A percentile compares a stretch with the other conserved stretches of the same genome.
Conservation (phyloP, 208 protist species). For the Acanthamoeba triangularis region DNA sequence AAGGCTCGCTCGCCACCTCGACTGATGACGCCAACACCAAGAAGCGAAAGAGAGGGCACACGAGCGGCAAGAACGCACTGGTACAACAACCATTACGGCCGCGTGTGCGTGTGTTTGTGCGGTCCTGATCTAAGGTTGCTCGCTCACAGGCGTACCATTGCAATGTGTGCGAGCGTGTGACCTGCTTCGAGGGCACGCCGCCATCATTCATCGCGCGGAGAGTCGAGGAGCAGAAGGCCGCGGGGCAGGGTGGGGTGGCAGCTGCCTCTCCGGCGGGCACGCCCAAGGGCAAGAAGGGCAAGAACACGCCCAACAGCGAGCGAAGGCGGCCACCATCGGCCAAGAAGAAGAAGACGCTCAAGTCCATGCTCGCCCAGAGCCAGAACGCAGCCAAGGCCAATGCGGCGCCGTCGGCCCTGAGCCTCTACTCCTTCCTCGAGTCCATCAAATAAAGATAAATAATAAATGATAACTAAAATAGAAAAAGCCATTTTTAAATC, state of each 20-base stretch:
- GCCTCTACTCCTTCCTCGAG: constrained; percentile 37
- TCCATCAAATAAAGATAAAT: background rate
- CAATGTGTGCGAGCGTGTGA: background rate
- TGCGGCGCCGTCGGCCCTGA: background rate
- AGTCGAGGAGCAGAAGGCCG: background rate
- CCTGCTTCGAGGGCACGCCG: constrained; percentile 7
- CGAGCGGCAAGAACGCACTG: background rate
- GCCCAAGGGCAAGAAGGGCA: background rate
- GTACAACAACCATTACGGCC: background rate
- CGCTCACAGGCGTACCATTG: constrained; percentile 6
- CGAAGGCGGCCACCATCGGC: background rate
- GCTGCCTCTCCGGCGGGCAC: background rate
- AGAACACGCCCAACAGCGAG: background rate
- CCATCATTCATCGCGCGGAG: background rate
- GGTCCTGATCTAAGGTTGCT: background rate
- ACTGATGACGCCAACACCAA: background rate
- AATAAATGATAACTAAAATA: background rate
- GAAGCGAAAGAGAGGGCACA: background rate
- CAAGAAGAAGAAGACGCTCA: constrained; percentile 14
- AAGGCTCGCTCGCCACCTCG: background rate
- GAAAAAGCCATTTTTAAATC: too few relatives aligned
- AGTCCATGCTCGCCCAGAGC: background rate
- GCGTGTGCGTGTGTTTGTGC: background rate
- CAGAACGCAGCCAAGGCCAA: background rate
- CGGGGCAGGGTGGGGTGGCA: too few relatives aligned